phyloP scores from a whole-genome alignment of 257 asterid species.

The Nicotiana paniculata region DNA sequence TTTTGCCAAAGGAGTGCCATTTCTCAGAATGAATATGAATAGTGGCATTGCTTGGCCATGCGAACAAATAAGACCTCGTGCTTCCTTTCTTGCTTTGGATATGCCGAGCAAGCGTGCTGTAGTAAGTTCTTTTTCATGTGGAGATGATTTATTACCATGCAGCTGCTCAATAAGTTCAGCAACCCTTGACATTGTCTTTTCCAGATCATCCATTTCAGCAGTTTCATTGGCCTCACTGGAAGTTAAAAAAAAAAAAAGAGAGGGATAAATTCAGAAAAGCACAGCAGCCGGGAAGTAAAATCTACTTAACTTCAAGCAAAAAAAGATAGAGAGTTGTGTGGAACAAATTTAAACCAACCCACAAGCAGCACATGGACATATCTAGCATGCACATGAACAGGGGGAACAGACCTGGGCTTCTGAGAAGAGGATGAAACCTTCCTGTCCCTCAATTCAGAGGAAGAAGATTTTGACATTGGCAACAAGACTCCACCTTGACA shows the following conservation, averaged over 20 bases:
- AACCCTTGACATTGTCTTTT: conserved; percentile 55
- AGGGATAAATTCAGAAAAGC: not conserved
- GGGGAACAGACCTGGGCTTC: conserved; percentile 36
- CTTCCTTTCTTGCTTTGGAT: conserved; percentile 77
- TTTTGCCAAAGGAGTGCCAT: conserved; percentile 61
- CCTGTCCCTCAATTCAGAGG: conserved; percentile 29
- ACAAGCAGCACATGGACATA: conserved; percentile 3
- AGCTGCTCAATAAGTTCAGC: conserved; percentile 74
- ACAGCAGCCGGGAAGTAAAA: not conserved
- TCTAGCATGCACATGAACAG: not conserved
- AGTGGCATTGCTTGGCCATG: conserved; percentile 88
- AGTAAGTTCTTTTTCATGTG: conserved; percentile 71
- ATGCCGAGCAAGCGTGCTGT: conserved; percentile 86
- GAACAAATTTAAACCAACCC: not conserved
- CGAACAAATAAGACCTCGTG: conserved; percentile 68
- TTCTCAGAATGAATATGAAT: conserved; percentile 71
- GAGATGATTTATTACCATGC: conserved; percentile 56
- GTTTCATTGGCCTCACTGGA: conserved; percentile 67
- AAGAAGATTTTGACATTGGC: conserved; percentile 60
- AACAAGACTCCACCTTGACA: conserved; percentile 28
- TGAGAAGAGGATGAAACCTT: conserved; percentile 38
- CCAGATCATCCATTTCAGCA: conserved; percentile 62
- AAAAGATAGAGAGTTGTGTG: conserved; percentile 11
- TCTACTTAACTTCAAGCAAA: not conserved
- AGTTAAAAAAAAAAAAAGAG: not conserved